A percentile compares a stretch with the other conserved stretches of the same genome.
Conservation (phyloP, 805 yeast species). For the Pichia kluyveri region DNA sequence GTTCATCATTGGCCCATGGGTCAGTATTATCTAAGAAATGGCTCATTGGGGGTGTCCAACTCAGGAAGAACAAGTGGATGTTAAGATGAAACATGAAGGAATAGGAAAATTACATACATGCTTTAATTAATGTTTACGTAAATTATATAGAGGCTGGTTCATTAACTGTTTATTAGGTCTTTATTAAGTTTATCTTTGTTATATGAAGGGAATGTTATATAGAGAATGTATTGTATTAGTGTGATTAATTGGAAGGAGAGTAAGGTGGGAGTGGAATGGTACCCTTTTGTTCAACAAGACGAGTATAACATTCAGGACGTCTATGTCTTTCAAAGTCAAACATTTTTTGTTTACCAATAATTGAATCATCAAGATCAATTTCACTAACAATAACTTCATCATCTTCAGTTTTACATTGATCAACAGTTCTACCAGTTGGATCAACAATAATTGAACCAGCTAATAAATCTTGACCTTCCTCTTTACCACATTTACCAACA, state of each 20-base stretch:
- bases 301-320: constrained; percentile 27
- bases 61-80: too few species aligned
- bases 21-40: not conserved
- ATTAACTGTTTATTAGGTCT: too few species aligned
- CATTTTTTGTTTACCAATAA: constrained; percentile 28
- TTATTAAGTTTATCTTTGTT: too few species aligned
- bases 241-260: not conserved
- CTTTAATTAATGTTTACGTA: too few species aligned
- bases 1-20: constrained; percentile 3
- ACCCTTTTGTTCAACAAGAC: constrained; percentile 22
- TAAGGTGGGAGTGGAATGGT: constrained; percentile 13
- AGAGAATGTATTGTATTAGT: not conserved
- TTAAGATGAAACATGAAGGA: too few species aligned
- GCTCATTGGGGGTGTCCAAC: not conserved
- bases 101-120: too few species aligned
- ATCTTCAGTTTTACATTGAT: constrained; percentile 19
- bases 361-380: constrained; percentile 28
- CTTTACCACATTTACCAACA: constrained; percentile 29
- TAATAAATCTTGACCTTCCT: constrained; percentile 29
- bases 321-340: constrained; percentile 31
- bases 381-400: constrained; percentile 22
- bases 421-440: constrained; percentile 28
- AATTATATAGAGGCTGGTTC: too few species aligned
- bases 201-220: too few species aligned
- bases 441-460: constrained; percentile 30